Evolutionary conservation across 116 monocot species (phyloP), one percentile per base, ranked within the genome.

Genomic region (Posidonia oceanica): DNA sequence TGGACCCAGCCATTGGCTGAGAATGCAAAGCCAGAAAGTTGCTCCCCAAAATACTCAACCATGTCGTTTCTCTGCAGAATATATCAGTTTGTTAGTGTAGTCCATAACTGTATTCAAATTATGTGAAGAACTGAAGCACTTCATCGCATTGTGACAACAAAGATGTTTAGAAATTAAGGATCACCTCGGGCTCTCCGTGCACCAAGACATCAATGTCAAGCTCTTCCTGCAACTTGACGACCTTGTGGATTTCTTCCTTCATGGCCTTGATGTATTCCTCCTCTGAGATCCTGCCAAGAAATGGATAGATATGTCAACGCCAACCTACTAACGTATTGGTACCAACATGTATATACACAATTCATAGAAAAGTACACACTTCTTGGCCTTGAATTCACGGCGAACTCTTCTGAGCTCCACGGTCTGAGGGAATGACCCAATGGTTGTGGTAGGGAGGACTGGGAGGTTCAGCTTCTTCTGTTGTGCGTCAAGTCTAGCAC

Each of bases 201-300:
- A 87, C 87, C 29, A 87, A 75, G 57, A 87, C 87, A 79, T 87
- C 87, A 55, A 87, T 84, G 77, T 84, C 84, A 66, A 87, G 87
- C 36, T 87, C 87, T 69, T 87, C 87, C 68, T 86, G 86, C 59
- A 86, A 52, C 72, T 82, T 82, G 63, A 86, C 86, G 59, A 86
- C 86, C 64, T 87, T 79, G 75, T 39, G 69, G 44, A 87, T 87
- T 59, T 87, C 84, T 76, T 87, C 82, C 64, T 81, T 87, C 68
- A 87, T 87, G 65, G 81, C 79, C 13, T 57, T 61, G 23, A 81
- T 72, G 36, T 87, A 87, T 39, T 76, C 81, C 55, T 84, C 87
- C 71, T 82, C 87, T 18, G 84, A 72, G 54, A 87, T 77, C 80
- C 87, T 87, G 68, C 38, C 55, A 85, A 13, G 37, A 36, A 62